Percentiles rank a stretch among this genome's conserved stretches.
Conservation (phyloP, 1,139 yeast species). For the Scheffersomyces illinoinensis region DNA sequence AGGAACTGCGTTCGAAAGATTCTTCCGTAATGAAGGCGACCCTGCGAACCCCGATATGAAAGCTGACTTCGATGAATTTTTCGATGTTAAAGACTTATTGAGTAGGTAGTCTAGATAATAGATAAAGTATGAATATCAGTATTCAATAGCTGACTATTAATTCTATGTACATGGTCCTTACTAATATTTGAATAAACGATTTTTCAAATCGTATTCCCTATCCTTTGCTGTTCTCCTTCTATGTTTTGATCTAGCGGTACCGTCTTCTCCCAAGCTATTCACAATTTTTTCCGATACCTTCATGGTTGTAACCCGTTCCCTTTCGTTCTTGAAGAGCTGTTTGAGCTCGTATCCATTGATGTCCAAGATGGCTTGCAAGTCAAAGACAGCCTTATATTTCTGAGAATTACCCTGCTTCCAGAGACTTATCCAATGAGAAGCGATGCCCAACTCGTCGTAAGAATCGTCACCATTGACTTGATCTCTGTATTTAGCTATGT, state of each 20-base stretch:
- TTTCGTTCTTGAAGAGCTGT: constrained; percentile 28
- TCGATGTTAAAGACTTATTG: constrained; percentile 35
- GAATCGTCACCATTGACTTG: constrained; percentile 32
- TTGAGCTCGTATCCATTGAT: constrained; percentile 26
- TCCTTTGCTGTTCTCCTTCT: constrained; percentile 50
- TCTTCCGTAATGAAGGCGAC: constrained; percentile 10
- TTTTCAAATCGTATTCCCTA: constrained; percentile 42
- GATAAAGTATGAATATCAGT: no score
- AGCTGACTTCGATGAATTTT: constrained; percentile 28
- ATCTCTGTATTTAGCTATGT: constrained; percentile 49
- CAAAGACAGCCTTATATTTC: constrained; percentile 38
- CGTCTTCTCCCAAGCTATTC: constrained; percentile 43
- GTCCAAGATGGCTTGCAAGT: constrained; percentile 35
- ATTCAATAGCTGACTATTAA: background rate
- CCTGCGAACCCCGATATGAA: constrained; percentile 4
- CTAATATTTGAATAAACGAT: constrained; percentile 40
- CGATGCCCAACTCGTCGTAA: constrained; percentile 62
- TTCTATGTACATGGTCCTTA: background rate
- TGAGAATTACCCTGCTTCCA: constrained; percentile 61
- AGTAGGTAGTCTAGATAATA: background rate
- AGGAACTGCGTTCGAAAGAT: constrained; percentile 8
- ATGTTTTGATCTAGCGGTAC: constrained; percentile 33
- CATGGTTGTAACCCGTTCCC: constrained; percentile 29
- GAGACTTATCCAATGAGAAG: constrained; percentile 65
- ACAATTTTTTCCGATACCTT: constrained; percentile 30